Conservation (phyloP, 2,329 filamentous ascomycete genomes). For the Hypoxylon sp. region DNA sequence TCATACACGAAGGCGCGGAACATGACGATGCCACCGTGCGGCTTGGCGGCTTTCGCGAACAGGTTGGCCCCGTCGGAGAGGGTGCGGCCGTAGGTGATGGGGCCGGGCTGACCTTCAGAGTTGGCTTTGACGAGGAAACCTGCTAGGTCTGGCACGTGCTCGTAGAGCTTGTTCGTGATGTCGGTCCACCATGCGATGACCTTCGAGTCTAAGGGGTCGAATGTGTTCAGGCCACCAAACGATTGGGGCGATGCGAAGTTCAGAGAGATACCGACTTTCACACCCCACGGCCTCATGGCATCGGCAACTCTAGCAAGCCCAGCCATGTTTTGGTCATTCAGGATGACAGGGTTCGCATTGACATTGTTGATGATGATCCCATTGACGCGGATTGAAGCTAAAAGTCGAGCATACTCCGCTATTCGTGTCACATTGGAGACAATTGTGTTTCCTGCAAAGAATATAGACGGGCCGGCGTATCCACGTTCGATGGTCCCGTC, state of each 20-base stretch:
- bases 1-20: conserved; percentile 79
- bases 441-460: conserved; percentile 67
- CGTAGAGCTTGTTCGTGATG: conserved; percentile 67
- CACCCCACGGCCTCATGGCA: conserved; percentile 71
- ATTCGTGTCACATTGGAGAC: conserved; percentile 67
- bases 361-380: conserved; percentile 76
- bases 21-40: conserved; percentile 70
- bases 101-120: conserved; percentile 76
- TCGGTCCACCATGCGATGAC: conserved; percentile 71
- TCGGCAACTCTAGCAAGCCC: conserved; percentile 71
- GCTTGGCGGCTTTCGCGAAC: conserved; percentile 67
- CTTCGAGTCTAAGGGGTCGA: conserved; percentile 67
- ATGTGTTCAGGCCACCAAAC: conserved; percentile 65
- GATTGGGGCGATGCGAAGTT: conserved; percentile 72
- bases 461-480: conserved; percentile 73
- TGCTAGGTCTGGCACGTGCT: conserved; percentile 69
- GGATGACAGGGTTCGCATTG: conserved; percentile 69
- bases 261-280: conserved; percentile 71
- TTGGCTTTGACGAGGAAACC: conserved; percentile 77
- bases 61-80: conserved; percentile 73
- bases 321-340: conserved; percentile 65
- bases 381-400: conserved; percentile 73
- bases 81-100: conserved; percentile 74
- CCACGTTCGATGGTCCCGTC: conserved; percentile 73
- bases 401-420: conserved; percentile 69